Conservation (phyloP, 768 basidiomycete genomes). For the Calocybe cyanea region DNA sequence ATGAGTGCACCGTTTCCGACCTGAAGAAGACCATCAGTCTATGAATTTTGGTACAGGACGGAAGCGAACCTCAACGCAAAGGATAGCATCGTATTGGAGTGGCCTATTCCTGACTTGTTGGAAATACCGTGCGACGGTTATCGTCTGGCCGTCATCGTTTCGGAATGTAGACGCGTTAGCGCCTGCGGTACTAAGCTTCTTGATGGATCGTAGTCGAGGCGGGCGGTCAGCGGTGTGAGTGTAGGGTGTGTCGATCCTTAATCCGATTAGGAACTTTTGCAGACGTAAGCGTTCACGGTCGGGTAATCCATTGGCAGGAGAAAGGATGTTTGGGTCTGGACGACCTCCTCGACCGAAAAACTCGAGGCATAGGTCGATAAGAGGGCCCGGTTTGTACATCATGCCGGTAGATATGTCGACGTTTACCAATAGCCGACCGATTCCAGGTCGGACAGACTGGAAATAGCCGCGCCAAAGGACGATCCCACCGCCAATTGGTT, state of each 20-base stretch:
- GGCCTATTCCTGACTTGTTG: slow-evolving; percentile 20
- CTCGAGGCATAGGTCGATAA: slow-evolving; percentile 57
- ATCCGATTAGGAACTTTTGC: slow-evolving; percentile 31
- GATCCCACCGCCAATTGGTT: slow-evolving; percentile 55
- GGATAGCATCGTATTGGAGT: slow-evolving; percentile 41
- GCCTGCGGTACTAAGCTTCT: slow-evolving; percentile 46
- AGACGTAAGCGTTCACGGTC: slow-evolving; percentile 47
- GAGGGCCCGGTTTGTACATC: slow-evolving; percentile 65
- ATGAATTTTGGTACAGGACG: too few species aligned
- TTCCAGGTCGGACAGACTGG: slow-evolving; percentile 69
- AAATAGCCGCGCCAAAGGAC: slow-evolving; percentile 79
- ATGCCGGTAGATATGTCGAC: slow-evolving; percentile 75
- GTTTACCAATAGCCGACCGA: slow-evolving; percentile 64
- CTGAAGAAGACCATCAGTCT: slow-evolving; percentile 27
- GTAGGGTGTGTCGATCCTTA: slow-evolving; percentile 26
- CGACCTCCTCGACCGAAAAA: slow-evolving; percentile 35
- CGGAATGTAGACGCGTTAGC: slow-evolving; percentile 48
- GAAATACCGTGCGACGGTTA: slow-evolving; percentile 20
- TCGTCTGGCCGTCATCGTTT: slow-evolving; percentile 32
- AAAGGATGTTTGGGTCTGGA: slow-evolving; percentile 23
- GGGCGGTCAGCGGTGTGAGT: slow-evolving; percentile 4
- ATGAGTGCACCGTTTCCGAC: slow-evolving; percentile 58
- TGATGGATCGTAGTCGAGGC: slow-evolving; percentile 44
- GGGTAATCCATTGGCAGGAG: slow-evolving; percentile 38
- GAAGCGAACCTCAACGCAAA: slow-evolving; percentile 54